These are phyloP conservation scores for Anastatica hierochuntica DNA, from an alignment of 345 rosid genomes.

Conservation along the genomic window DNA sequence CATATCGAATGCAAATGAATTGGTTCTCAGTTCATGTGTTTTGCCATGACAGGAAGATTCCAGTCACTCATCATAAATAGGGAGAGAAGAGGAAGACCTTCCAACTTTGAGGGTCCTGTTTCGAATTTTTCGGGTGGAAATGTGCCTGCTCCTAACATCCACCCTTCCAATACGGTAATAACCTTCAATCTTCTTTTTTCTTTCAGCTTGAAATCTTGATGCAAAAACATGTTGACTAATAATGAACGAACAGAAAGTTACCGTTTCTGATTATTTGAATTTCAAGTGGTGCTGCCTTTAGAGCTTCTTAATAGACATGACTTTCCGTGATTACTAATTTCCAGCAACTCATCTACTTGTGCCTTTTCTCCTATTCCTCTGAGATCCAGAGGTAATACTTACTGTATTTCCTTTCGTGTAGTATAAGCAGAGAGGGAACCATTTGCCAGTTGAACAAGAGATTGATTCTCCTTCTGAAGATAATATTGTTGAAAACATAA, in stretches of 20 bases:
- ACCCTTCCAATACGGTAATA: slow-evolving; percentile 47
- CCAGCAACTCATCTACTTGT: background rate
- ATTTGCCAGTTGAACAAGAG: slow-evolving; percentile 45
- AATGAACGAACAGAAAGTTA: background rate
- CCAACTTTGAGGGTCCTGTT: slow-evolving; percentile 44
- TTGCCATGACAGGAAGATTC: slow-evolving; percentile 47
- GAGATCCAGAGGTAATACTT: slow-evolving; percentile 3
- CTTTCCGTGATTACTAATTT: background rate
- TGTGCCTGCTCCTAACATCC: slow-evolving; percentile 32
- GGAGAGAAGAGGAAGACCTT: slow-evolving; percentile 69
- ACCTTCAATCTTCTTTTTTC: background rate
- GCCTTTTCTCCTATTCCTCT: background rate
- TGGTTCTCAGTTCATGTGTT: slow-evolving; percentile 16
- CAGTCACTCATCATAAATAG: slow-evolving; percentile 50
- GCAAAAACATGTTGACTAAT: too few relatives aligned
- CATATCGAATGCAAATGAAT: background rate
- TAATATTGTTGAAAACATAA: slow-evolving; percentile 51
- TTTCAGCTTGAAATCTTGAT: too few relatives aligned
- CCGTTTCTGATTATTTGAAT: background rate
- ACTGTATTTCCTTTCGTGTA: slow-evolving; percentile 16
- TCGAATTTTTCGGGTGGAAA: slow-evolving; percentile 36
- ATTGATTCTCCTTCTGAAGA: slow-evolving; percentile 49
- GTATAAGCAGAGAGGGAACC: slow-evolving; percentile 58
- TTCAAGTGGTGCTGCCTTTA: background rate
- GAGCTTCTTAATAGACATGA: background rate